Evolutionary conservation across 202 grass and related monocot genomes (phyloP), one percentile per base, ranked within the genome.

Genomic region (Zizania palustris): DNA sequence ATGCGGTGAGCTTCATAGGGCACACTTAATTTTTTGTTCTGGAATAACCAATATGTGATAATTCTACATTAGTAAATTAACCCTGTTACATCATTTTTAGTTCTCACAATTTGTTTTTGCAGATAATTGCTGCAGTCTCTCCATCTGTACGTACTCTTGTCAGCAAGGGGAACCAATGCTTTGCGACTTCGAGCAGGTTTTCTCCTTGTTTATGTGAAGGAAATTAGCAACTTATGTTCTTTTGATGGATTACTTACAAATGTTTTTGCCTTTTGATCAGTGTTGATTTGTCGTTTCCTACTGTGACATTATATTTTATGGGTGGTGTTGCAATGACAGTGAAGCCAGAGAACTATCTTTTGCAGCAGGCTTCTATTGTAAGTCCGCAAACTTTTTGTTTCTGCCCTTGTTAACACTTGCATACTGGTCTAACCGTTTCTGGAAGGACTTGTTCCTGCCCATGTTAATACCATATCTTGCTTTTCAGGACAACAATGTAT

Each of bases 281-380:
- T 70, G 83, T 90, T 79, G 92, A 99, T 80, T 92, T 80, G 2
- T 90, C 90, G 62, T 99, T 99, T 99, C 96, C 96, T 78, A 80
- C 65, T 7, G 89, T 92, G 40, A 81, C 89, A 67, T 76, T 99
- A 45, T 89, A 84, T 85, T 99, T 99, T 69, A 90, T 73, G 87
- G 92, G 92, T 71, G 88, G 88, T 67, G 88, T 74, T 79, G 80
- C 82, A 7, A 88, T 99, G 96, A 59, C 34, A 60, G 78, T 99
- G 68, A 99, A 99, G 77, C 96, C 96, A 11, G 85, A 99, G 71
- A 84, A 93, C 80, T 99, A 99, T 85, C 96, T 99, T 80, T 45
- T 99, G 63, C 89, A 93, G 73, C 89, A 99, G 83, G 83, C 63
- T 61, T 83, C 63, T 36, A 79, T 85, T 71, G 96, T 96, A 88